phyloP scores from a whole-genome alignment of 495 filamentous ascomycete genomes.

The Annulohypoxylon maeteangense region DNA sequence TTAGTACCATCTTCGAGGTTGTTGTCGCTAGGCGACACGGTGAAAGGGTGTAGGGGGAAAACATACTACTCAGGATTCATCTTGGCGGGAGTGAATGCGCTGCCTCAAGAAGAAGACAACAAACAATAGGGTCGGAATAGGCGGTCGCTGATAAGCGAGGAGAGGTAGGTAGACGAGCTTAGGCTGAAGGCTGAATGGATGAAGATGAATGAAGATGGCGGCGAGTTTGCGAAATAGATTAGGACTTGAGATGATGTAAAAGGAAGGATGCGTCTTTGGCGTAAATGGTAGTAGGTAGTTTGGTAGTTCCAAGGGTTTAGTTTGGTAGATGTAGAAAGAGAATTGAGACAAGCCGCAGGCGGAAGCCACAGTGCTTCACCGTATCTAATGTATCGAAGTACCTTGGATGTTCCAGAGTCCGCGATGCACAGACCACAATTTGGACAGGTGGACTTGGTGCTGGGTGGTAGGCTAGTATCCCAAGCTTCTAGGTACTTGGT shows the following conservation, averaged over 20 bases:
- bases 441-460: background rate
- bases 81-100: conserved; percentile 55
- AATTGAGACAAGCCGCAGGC: conserved; percentile 51
- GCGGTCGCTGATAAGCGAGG: conserved; percentile 25
- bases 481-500: background rate
- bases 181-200: conserved; percentile 21
- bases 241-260: conserved; percentile 30
- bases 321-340: conserved; percentile 47
- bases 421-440: background rate
- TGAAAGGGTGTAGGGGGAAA: conserved; percentile 30
- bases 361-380: conserved; percentile 29
- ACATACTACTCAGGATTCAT: conserved; percentile 98
- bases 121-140: conserved; percentile 24
- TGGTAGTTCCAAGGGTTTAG: background rate
- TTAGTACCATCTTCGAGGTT: conserved; percentile 33
- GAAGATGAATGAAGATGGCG: conserved; percentile 15
- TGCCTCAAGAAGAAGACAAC: conserved; percentile 30
- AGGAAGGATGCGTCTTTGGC: conserved; percentile 5
- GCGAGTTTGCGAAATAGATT: conserved; percentile 14
- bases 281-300: conserved; percentile 17
- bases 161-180: background rate
- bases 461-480: background rate
- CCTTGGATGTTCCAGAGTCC: background rate
- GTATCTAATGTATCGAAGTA: conserved; percentile 15
- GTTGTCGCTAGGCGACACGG: conserved; percentile 32